These are phyloP conservation scores for Ustilago vetiveriae DNA, from an alignment of 1,284 basidiomycete genomes.

Conservation along the genomic window DNA sequence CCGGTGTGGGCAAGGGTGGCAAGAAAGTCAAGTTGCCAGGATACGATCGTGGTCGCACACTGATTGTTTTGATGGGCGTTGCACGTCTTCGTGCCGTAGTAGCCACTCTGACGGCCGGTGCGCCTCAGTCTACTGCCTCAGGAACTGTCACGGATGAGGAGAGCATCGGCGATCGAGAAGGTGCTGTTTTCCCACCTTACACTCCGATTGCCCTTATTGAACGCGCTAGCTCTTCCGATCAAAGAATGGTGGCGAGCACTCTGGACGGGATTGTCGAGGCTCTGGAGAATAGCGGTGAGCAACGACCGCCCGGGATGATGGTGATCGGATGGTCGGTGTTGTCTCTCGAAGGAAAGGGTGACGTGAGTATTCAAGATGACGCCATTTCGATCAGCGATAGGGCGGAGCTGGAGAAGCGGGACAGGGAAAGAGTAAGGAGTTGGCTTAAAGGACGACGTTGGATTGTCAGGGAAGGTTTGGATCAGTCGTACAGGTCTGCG, in stretches of 20 bases:
- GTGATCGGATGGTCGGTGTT: constrained; percentile 85
- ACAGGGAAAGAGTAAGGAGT: constrained; percentile 32
- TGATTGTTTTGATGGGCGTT: constrained; percentile 93
- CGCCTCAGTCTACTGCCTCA: constrained; percentile 5
- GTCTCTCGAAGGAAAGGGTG: constrained; percentile 70
- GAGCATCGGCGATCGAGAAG: constrained; percentile 66
- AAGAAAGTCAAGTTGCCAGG: constrained; percentile 84
- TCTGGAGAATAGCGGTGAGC: constrained; percentile 80
- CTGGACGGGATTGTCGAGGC: constrained; percentile 78
- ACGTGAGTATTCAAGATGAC: constrained; percentile 71
- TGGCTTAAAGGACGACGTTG: constrained; percentile 49
- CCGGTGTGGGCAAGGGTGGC: constrained; percentile 88
- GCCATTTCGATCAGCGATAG: constrained; percentile 18
- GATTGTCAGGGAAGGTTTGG: constrained; percentile 55
- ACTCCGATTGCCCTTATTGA: constrained; percentile 92
- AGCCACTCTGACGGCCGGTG: constrained; percentile 70
- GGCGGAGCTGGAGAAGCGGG: constrained; percentile 24
- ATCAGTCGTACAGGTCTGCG: constrained; percentile 35
- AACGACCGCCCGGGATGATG: constrained; percentile 94
- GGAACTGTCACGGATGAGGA: constrained; percentile 2
- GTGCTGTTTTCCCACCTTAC: constrained; percentile 77
- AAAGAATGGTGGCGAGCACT: constrained; percentile 84
- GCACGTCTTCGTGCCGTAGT: constrained; percentile 82
- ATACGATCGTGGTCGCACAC: constrained; percentile 82
- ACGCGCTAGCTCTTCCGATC: constrained; percentile 89